Evolutionary conservation across 352 stramenopile genomes (phyloP).

Genomic region (Phytophthora foliorum): DNA sequence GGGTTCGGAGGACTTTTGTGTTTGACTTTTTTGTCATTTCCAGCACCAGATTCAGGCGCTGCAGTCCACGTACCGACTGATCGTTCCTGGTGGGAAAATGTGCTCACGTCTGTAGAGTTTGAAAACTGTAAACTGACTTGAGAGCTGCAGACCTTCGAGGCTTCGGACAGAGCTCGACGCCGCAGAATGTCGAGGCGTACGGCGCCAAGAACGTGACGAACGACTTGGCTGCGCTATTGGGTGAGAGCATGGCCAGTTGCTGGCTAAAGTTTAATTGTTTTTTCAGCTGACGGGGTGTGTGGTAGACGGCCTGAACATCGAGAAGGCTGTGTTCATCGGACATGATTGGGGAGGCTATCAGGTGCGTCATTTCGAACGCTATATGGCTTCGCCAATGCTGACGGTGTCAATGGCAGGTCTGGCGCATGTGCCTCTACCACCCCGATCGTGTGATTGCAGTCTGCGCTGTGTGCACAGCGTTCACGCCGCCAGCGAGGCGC

Average conservation of each 20-base stretch:
- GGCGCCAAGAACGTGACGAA: slow-evolving; percentile 65
- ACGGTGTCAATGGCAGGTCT: slow-evolving; percentile 35
- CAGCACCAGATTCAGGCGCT: slow-evolving; percentile 71
- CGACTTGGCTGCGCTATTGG: slow-evolving; percentile 62
- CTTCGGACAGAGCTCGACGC: slow-evolving; percentile 68
- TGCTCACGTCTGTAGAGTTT: no score
- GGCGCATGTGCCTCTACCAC: slow-evolving; percentile 78
- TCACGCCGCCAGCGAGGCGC: slow-evolving; percentile 50
- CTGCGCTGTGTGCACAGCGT: slow-evolving; percentile 75
- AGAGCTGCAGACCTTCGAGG: slow-evolving; percentile 55
- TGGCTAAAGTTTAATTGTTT: no score
- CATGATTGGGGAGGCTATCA: slow-evolving; percentile 79
- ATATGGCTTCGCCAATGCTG: neutral
- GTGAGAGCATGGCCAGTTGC: slow-evolving; percentile 39
- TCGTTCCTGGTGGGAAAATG: slow-evolving; percentile 59
- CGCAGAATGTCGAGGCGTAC: slow-evolving; percentile 57
- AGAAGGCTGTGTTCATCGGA: slow-evolving; percentile 75
- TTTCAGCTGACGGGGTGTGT: neutral
- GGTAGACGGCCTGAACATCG: slow-evolving; percentile 69
- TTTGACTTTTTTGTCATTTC: neutral
- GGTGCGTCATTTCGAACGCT: slow-evolving; percentile 1
- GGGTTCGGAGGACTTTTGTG: neutral
- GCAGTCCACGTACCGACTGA: slow-evolving; percentile 55
- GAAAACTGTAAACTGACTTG: neutral
- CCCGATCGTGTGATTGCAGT: slow-evolving; percentile 66